Percentiles rank a stretch among this genome's conserved stretches.
phyloP scores from a whole-genome alignment of 1,139 yeast genomes.

The Candida mesenterica region DNA sequence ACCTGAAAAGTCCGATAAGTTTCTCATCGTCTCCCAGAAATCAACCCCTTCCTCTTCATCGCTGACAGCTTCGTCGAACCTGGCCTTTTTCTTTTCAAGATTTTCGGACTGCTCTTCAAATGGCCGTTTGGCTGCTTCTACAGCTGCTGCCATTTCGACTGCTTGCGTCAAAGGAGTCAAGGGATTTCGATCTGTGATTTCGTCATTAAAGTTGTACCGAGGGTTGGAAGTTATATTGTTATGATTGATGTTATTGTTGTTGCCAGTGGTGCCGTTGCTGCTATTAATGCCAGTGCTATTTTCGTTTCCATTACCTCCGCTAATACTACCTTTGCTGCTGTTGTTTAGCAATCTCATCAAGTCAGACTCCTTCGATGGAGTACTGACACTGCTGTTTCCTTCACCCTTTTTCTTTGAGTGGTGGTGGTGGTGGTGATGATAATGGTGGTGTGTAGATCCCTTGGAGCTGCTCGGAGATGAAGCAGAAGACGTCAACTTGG shows the following conservation, averaged over 20 bases:
- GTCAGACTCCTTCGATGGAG: slow-evolving; percentile 38
- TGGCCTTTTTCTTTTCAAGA: slow-evolving; percentile 13
- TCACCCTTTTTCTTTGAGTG: slow-evolving; percentile 14
- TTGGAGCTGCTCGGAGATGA: slow-evolving; percentile 33
- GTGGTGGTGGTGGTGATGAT: slow-evolving; percentile 31
- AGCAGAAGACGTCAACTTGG: slow-evolving; percentile 60
- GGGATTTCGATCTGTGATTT: slow-evolving; percentile 10
- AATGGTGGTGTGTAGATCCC: slow-evolving; percentile 18
- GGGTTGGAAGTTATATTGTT: not conserved
- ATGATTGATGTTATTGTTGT: too few species aligned
- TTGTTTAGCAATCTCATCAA: slow-evolving; percentile 39
- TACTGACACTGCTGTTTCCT: slow-evolving; percentile 1
- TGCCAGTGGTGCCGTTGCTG: too few species aligned
- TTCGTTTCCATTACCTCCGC: not conserved
- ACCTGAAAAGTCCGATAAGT: slow-evolving; percentile 39
- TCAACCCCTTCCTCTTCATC: slow-evolving; percentile 49
- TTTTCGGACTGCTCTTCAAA: not conserved
- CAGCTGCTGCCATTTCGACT: slow-evolving; percentile 42
- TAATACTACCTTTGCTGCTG: slow-evolving; percentile 8
- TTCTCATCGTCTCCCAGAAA: slow-evolving; percentile 70
- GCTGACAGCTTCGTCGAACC: slow-evolving; percentile 12
- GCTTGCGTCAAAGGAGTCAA: slow-evolving; percentile 46
- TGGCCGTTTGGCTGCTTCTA: slow-evolving; percentile 22
- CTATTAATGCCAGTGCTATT: too few species aligned
- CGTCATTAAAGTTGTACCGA: not conserved